These are phyloP conservation scores for Leccinum truebloodii DNA, from an alignment of 768 basidiomycete genomes.

Conservation along the genomic window DNA sequence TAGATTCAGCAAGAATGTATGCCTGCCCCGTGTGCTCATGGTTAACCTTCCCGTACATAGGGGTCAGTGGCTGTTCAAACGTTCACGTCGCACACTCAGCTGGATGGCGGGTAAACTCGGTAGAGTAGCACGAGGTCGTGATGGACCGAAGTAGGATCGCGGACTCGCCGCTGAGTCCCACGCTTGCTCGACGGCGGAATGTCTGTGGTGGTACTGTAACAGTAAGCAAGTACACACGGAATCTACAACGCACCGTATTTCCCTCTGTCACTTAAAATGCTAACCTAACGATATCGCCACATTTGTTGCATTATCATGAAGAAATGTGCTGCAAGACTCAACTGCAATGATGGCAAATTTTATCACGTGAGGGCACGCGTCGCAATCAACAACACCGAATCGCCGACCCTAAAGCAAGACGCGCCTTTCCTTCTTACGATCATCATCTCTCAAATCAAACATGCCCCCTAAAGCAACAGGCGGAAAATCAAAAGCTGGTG, in stretches of 20 bases:
- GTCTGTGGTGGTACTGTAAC: neutral
- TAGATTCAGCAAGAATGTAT: too few relatives aligned
- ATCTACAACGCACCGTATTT: neutral
- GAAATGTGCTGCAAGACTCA: neutral
- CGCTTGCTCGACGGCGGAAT: neutral
- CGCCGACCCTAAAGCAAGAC: constrained; percentile 37
- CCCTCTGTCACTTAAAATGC: too few relatives aligned
- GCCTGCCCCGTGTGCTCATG: too few relatives aligned
- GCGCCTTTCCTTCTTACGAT: constrained; percentile 32
- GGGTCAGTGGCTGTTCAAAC: too few relatives aligned
- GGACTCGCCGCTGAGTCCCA: neutral
- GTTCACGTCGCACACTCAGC: too few relatives aligned
- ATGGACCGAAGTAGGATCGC: neutral
- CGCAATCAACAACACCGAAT: constrained; percentile 32
- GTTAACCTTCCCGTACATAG: too few relatives aligned
- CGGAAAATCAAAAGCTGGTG: constrained; percentile 61
- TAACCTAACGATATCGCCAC: too few relatives aligned
- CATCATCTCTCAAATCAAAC: constrained; percentile 28
- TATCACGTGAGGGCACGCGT: constrained; percentile 31
- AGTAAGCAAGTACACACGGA: neutral
- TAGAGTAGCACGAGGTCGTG: too few relatives aligned
- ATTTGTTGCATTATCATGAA: too few relatives aligned
- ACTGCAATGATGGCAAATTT: neutral
- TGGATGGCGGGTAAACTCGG: too few relatives aligned
- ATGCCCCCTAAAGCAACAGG: constrained; percentile 58